Evolutionary conservation across 2,329 filamentous ascomycete species (phyloP).

Genomic region (Dothideomycetes sp.): DNA sequence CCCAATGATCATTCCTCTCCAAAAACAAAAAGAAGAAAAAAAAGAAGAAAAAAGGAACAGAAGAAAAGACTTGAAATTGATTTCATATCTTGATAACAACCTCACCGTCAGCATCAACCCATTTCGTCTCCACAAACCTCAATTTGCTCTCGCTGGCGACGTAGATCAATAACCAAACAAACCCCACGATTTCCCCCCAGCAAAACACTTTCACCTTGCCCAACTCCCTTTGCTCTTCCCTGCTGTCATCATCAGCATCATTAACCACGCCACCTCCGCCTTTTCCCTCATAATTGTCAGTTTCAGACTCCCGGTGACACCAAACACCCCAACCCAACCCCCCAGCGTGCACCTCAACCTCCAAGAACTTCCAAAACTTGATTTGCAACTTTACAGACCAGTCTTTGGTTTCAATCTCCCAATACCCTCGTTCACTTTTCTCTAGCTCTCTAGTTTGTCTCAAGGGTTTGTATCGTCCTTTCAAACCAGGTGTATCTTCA

Average conservation of each 20-base stretch:
- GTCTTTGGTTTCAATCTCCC: constrained; percentile 52
- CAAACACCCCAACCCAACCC: constrained; percentile 60
- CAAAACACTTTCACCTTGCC: constrained; percentile 58
- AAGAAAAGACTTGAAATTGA: neutral
- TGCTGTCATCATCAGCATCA: constrained; percentile 21
- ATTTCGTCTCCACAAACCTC: constrained; percentile 48
- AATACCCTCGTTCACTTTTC: constrained; percentile 66
- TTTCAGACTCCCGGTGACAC: constrained; percentile 25
- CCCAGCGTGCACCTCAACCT: constrained; percentile 50
- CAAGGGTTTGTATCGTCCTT: neutral
- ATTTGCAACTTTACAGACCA: constrained; percentile 46
- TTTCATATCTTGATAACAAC: constrained; percentile 44
- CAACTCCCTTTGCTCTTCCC: constrained; percentile 16
- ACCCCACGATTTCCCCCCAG: constrained; percentile 64
- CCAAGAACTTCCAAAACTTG: constrained; percentile 54
- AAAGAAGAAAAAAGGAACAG: neutral
- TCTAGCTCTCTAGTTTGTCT: constrained; percentile 29
- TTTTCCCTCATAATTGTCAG: neutral
- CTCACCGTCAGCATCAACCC: constrained; percentile 56
- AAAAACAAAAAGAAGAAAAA: neutral
- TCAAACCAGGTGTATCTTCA: constrained; percentile 14
- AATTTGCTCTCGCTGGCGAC: constrained; percentile 58
- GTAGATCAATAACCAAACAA: constrained; percentile 68
- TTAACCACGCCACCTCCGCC: neutral
- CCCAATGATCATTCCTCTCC: no score